Percentiles rank a stretch among this genome's conserved stretches.
Evolutionary conservation across 306 rosid genomes (phyloP).

Genomic region (Medicago truncatula): DNA sequence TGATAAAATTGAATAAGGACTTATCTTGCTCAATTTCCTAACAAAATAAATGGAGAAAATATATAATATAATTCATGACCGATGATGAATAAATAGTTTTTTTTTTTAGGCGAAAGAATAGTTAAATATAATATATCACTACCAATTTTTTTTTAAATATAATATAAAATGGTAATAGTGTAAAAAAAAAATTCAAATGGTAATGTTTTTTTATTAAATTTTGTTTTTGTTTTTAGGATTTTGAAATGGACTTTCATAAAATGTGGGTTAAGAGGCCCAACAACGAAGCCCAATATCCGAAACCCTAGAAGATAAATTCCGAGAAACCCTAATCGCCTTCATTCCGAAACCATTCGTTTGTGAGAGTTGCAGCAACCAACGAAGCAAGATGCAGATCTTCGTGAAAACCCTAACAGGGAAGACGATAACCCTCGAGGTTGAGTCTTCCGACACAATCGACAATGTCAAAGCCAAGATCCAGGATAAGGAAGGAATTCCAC

Average conservation of each 20-base stretch:
- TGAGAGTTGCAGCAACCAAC: no score
- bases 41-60: no score
- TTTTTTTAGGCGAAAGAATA: no score
- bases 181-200: no score
- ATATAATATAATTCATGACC: no score
- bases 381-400: slow-evolving; percentile 35
- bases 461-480: slow-evolving; percentile 29
- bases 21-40: no score
- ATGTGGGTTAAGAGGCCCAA: neutral
- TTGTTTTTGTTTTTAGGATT: neutral
- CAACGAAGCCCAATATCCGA: neutral
- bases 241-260: neutral
- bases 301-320: slow-evolving; percentile 11
- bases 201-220: no score
- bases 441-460: slow-evolving; percentile 37
- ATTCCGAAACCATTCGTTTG: neutral
- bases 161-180: no score
- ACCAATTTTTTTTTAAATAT: no score
- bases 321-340: neutral
- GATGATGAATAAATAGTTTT: no score
- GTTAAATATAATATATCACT: no score
- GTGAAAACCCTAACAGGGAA: slow-evolving; percentile 41
- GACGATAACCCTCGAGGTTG: slow-evolving; percentile 37
- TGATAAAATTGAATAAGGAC: no score
- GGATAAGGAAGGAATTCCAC: slow-evolving; percentile 35